Evolutionary conservation across 208 protist species (phyloP).

Genomic region (Endotrypanum monterogeii): DNA sequence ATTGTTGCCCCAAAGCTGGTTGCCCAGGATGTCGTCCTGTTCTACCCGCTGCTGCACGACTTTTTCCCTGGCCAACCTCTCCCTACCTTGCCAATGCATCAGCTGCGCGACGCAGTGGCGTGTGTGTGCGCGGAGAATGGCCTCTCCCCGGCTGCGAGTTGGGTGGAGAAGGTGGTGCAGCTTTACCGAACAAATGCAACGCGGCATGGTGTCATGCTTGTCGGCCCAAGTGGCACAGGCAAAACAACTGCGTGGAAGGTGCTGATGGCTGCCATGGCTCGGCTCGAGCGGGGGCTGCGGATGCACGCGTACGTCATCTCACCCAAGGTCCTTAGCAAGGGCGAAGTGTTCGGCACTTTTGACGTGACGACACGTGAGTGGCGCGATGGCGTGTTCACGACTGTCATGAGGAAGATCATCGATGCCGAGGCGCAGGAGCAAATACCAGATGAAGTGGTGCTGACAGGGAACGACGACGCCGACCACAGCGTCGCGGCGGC

Average conservation of each 20-base stretch:
- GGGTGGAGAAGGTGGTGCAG: slow-evolving; percentile 98
- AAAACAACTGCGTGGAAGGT: slow-evolving; percentile 97
- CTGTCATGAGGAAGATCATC: slow-evolving; percentile 96
- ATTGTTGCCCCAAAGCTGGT: slow-evolving; percentile 99
- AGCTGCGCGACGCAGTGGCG: slow-evolving; percentile 75
- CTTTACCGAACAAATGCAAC: slow-evolving; percentile 97
- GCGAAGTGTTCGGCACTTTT: slow-evolving; percentile 97
- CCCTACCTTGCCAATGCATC: slow-evolving; percentile 39
- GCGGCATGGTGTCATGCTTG: slow-evolving; percentile 99
- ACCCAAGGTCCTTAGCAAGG: slow-evolving; percentile 98
- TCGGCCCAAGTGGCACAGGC: slow-evolving; percentile 97
- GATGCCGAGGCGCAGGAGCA: slow-evolving; percentile 81
- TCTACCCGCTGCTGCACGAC: slow-evolving; percentile 95
- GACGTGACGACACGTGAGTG: slow-evolving; percentile 99
- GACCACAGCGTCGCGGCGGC: not conserved
- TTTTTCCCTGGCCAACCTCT: slow-evolving; percentile 95
- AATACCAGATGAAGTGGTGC: slow-evolving; percentile 41
- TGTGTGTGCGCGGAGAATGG: slow-evolving; percentile 81
- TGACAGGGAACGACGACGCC: slow-evolving; percentile 16
- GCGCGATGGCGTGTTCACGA: slow-evolving; percentile 99
- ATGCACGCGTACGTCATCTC: slow-evolving; percentile 96
- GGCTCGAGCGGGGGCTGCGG: slow-evolving; percentile 63
- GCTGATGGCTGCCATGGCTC: slow-evolving; percentile 94
- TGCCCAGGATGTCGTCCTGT: slow-evolving; percentile 94
- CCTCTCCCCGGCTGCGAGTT: slow-evolving; percentile 68